phyloP scores from a whole-genome alignment of 768 basidiomycete species.

The Lactarius deliciosus region DNA sequence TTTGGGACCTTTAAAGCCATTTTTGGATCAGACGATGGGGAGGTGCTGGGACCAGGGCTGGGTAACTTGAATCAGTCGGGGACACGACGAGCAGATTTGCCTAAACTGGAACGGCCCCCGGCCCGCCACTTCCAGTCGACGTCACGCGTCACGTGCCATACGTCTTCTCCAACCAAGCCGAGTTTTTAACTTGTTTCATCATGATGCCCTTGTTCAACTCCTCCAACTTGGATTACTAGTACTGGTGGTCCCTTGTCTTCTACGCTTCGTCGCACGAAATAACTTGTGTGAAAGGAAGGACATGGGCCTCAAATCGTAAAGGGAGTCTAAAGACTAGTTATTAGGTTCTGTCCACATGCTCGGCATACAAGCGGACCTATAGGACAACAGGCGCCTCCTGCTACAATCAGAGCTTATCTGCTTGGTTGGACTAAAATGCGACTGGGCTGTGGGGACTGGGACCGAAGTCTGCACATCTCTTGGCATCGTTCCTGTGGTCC shows the following conservation, averaged over 20 bases:
- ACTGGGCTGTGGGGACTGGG: background rate
- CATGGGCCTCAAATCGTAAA: background rate
- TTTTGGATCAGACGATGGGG: background rate
- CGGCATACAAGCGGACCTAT: slow-evolving; percentile 9
- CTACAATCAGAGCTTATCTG: background rate
- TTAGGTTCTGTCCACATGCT: slow-evolving; percentile 6
- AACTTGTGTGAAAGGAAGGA: too few species aligned
- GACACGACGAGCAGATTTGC: background rate
- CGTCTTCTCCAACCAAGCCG: too few species aligned
- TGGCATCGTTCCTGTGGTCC: background rate
- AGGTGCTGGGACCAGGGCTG: background rate
- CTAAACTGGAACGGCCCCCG: background rate
- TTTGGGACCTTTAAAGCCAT: slow-evolving; percentile 98
- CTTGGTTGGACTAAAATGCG: background rate
- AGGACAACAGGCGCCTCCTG: background rate
- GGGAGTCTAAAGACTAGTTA: slow-evolving; percentile 1
- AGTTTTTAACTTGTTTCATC: too few species aligned
- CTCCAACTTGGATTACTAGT: too few species aligned
- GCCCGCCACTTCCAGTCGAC: slow-evolving; percentile 1
- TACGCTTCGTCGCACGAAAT: too few species aligned
- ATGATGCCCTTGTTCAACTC: too few species aligned
- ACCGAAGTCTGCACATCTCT: background rate
- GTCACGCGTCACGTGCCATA: background rate
- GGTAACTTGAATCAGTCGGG: background rate
- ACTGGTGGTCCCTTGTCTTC: too few species aligned